Evolutionary conservation across 805 yeast genomes (phyloP), one percentile per base, ranked within the genome.

Genomic region (Wilhelminamyces savonicus): DNA sequence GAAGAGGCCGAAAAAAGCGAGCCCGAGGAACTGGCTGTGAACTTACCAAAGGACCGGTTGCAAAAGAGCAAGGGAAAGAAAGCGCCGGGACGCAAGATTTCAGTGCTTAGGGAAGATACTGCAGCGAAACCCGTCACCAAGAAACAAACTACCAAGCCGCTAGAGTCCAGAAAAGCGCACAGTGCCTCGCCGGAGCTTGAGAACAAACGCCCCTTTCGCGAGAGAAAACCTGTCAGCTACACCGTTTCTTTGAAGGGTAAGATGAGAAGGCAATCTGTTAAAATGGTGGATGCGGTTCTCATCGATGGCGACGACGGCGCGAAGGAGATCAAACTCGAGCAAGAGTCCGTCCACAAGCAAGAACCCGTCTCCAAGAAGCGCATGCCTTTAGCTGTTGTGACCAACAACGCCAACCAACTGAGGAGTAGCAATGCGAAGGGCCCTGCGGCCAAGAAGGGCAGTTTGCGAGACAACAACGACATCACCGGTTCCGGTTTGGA

Each of bases 171-270:
- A 28, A 48, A 8, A 30, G 41, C n/a, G n/a, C n/a, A n/a, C n/a
- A n/a, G n/a, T n/a, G n/a, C n/a, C n/a, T n/a, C n/a, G n/a, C n/a
- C n/a, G n/a, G n/a, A n/a, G n/a, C n/a, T n/a, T n/a, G n/a, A n/a
- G n/a, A n/a, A n/a, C n/a, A n/a, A n/a, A 30, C 42, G 70, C 23
- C 58, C 80, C 28, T 54, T 76, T 33, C 62, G 85, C 15, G 58
- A 76, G 14, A 69, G 76, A 4, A 74, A 70, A 34, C 66, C 70
- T 8, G 74, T 84, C 5, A 74, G 76, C 48, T 84, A 84, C 43
- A 75, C 76, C 13, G 86, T 87, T 0, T 76, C 88, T 1, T 52
- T 81, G 30, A 62, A 82, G 23, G 71, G 69, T 11, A 82, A 82
- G 47, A 67, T 80, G 78, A 69, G 94, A 46, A 65, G 90, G 40